Percentiles rank a stretch among this genome's conserved stretches.
These are phyloP conservation scores for Pseudozyma thailandica DNA, from an alignment of 1,284 basidiomycete species.

Conservation along the genomic window DNA sequence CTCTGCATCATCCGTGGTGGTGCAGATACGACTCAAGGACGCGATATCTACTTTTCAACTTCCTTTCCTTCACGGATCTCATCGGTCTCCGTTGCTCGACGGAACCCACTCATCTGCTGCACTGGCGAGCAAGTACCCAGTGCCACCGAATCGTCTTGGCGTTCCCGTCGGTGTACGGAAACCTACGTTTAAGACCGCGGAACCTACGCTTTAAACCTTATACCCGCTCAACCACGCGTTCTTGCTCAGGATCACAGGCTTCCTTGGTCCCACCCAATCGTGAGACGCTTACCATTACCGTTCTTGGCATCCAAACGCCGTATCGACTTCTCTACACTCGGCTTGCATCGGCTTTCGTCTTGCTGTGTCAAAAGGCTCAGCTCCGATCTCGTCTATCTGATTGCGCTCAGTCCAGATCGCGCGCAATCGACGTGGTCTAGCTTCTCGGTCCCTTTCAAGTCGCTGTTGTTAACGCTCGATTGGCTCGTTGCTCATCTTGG, in stretches of 20 bases:
- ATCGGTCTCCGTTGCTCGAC: neutral
- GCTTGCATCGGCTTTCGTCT: neutral
- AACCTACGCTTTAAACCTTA: neutral
- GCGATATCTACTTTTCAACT: neutral
- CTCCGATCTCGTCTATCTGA: constrained; percentile 2
- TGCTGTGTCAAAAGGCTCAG: neutral
- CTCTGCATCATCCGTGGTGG: neutral
- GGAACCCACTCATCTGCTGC: too few species aligned
- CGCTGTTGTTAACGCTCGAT: too few species aligned
- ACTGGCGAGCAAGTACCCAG: neutral
- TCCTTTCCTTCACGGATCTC: neutral
- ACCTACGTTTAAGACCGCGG: neutral
- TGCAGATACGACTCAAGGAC: neutral
- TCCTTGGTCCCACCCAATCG: neutral
- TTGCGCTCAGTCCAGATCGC: neutral
- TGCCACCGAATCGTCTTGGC: neutral
- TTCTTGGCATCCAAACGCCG: neutral
- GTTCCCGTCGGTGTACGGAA: constrained; percentile 7
- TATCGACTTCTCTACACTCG: too few species aligned
- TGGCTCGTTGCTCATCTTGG: neutral
- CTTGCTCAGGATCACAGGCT: neutral
- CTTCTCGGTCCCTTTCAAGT: too few species aligned
- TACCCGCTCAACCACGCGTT: neutral
- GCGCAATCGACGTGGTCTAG: neutral
- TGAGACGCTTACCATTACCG: neutral